phyloP scores from a whole-genome alignment of 495 filamentous ascomycete species.

The Cudoniella acicularis region DNA sequence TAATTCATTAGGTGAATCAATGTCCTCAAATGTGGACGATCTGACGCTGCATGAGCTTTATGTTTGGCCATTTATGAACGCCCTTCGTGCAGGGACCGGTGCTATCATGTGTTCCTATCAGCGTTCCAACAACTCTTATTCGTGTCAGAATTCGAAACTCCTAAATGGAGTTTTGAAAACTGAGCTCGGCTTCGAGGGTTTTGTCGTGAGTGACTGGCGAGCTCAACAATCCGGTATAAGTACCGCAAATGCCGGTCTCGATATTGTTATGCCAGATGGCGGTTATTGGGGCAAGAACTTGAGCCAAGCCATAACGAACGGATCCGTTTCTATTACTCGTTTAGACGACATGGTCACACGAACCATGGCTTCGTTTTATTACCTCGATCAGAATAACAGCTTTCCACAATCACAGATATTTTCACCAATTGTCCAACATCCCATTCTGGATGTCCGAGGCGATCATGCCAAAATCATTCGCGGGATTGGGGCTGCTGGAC shows the following conservation, averaged over 20 bases:
- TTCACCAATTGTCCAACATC: conserved; percentile 65
- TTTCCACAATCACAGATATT: conserved; percentile 44
- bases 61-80: conserved; percentile 66
- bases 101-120: conserved; percentile 70
- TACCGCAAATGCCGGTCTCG: conserved; percentile 55
- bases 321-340: conserved; percentile 42
- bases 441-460: conserved; percentile 74
- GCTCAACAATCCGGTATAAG: conserved; percentile 67
- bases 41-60: conserved; percentile 68
- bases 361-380: conserved; percentile 51
- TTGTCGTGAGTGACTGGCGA: conserved; percentile 63
- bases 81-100: conserved; percentile 55
- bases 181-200: conserved; percentile 65
- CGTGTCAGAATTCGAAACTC: conserved; percentile 56
- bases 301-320: conserved; percentile 41
- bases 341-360: conserved; percentile 57
- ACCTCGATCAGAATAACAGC: conserved; percentile 29
- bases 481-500: conserved; percentile 44
- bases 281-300: conserved; percentile 31
- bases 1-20: conserved; percentile 33
- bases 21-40: conserved; percentile 63
- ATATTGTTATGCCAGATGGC: conserved; percentile 83
- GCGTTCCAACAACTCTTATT: conserved; percentile 59
- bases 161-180: conserved; percentile 62
- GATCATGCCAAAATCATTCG: conserved; percentile 59